Evolutionary conservation across 2,329 filamentous ascomycete genomes (phyloP).

Genomic region (Microsporum ferrugineum): DNA sequence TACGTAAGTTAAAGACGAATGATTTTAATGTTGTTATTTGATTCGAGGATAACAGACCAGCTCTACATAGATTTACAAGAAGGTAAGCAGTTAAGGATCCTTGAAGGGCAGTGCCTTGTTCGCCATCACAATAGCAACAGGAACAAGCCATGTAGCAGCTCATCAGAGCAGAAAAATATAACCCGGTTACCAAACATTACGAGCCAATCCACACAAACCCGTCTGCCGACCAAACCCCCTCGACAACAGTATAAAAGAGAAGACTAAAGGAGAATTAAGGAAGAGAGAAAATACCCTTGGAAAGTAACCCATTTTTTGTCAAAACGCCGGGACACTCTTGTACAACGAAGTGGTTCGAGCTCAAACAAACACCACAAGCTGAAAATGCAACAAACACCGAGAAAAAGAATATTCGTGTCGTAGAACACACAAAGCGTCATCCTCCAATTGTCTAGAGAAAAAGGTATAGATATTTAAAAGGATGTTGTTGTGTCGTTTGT

Average conservation of each 20-base stretch:
- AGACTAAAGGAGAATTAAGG: background rate
- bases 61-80: background rate
- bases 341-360: background rate
- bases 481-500: background rate
- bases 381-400: slow-evolving; percentile 4
- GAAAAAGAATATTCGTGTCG: background rate
- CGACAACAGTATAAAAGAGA: background rate
- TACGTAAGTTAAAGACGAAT: no score
- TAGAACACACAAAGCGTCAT: background rate
- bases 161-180: background rate
- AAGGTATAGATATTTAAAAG: background rate
- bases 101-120: background rate
- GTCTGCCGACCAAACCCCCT: background rate
- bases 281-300: background rate
- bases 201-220: background rate
- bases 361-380: background rate
- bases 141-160: background rate
- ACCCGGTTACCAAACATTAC: background rate
- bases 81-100: background rate
- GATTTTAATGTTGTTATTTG: background rate
- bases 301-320: background rate
- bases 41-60: background rate
- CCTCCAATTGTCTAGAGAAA: background rate
- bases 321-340: slow-evolving; percentile 4
- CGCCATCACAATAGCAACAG: background rate